These are phyloP conservation scores for Mortierella sp. DNA, from an alignment of 371 early-diverging fungal genomes.

Conservation along the genomic window DNA sequence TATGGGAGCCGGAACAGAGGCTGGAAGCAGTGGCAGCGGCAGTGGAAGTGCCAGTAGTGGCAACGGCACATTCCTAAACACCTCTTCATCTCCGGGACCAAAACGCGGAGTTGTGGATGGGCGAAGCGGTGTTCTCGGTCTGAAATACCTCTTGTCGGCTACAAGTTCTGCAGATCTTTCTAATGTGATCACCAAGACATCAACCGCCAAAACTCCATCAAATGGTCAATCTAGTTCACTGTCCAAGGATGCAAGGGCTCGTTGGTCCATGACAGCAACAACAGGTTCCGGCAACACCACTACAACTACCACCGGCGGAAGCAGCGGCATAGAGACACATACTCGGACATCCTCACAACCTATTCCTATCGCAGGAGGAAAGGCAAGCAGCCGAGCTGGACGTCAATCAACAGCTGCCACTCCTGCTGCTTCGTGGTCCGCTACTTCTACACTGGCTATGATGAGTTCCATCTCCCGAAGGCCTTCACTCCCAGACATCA, in stretches of 20 bases:
- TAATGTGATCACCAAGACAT: constrained; percentile 40
- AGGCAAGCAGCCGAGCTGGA: constrained; percentile 2
- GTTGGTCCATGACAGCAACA: not conserved
- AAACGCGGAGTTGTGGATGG: constrained; percentile 12
- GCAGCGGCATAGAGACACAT: not conserved
- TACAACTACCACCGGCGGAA: not conserved
- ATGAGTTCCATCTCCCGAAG: constrained; percentile 5
- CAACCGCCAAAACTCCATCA: constrained; percentile 1
- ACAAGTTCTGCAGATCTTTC: constrained; percentile 43
- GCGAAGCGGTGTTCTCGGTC: constrained; percentile 19
- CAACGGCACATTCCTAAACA: constrained; percentile 10
- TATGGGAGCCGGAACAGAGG: not conserved
- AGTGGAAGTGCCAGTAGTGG: not conserved
- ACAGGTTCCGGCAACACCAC: not conserved
- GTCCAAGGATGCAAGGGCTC: constrained; percentile 10
- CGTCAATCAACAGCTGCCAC: constrained; percentile 9
- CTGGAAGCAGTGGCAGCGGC: not conserved
- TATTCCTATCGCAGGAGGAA: constrained; percentile 14
- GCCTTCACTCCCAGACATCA: constrained; percentile 8
- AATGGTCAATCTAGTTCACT: not conserved
- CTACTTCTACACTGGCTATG: not conserved
- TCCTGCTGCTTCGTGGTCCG: constrained; percentile 23
- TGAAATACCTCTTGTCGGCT: constrained; percentile 43
- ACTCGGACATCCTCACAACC: constrained; percentile 6
- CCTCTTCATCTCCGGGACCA: constrained; percentile 20